Evolutionary conservation across 805 yeast species (phyloP).

Genomic region (Wickerhamiella sergipiensis): DNA sequence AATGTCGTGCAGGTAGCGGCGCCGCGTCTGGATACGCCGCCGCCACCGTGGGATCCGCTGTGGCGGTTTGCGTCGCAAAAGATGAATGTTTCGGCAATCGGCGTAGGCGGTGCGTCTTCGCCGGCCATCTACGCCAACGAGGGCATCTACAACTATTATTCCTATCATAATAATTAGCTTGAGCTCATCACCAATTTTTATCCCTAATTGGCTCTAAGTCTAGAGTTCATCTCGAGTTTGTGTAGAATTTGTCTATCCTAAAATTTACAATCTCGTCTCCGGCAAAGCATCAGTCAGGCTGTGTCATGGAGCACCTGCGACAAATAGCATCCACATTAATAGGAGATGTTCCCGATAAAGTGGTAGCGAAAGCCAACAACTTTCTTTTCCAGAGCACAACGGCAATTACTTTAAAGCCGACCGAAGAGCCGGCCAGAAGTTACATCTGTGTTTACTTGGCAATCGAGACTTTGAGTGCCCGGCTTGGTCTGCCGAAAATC

Average conservation of each 20-base stretch:
- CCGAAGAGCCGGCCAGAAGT: conserved; percentile 16
- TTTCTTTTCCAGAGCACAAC: conserved; percentile 11
- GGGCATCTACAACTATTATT: conserved; percentile 12
- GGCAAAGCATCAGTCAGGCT: too few relatives aligned
- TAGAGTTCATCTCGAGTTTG: too few relatives aligned
- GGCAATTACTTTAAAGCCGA: conserved; percentile 12
- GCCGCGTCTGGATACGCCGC: conserved; percentile 3
- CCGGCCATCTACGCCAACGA: conserved; percentile 11
- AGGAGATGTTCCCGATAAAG: conserved; percentile 6
- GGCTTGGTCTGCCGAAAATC: conserved; percentile 3
- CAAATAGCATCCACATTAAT: conserved; percentile 2
- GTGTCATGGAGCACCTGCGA: conserved; percentile 1
- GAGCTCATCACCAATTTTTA: too few relatives aligned
- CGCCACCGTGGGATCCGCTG: conserved; percentile 14
- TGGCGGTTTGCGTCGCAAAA: conserved; percentile 25
- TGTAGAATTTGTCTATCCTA: too few relatives aligned
- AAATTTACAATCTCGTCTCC: too few relatives aligned
- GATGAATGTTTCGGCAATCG: conserved; percentile 24
- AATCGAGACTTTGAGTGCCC: conserved; percentile 6
- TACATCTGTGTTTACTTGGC: conserved; percentile 17
- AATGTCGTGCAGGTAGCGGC: neutral
- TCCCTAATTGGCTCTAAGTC: too few relatives aligned
- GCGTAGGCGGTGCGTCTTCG: conserved; percentile 19
- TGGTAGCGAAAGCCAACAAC: conserved; percentile 8
- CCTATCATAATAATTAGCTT: conserved; percentile 3